Evolutionary conservation across 169 alveolate species (phyloP).

Genomic region (Sarcocystis neurona): DNA sequence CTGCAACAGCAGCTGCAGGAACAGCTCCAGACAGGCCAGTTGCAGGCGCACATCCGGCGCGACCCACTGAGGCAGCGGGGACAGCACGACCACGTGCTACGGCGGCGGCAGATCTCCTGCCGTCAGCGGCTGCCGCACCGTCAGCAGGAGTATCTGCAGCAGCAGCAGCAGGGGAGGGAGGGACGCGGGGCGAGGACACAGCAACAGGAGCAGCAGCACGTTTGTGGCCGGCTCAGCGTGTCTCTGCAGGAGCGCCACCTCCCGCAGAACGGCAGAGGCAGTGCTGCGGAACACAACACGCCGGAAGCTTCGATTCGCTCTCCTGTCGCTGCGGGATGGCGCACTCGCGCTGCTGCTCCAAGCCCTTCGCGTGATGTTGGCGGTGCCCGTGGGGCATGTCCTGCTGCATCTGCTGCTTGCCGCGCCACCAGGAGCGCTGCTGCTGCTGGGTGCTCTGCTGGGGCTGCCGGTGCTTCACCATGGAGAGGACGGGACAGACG

Average conservation of each 20-base stretch:
- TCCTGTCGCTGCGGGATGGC: not conserved
- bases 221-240: not conserved
- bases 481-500: no score
- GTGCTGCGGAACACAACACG: no score
- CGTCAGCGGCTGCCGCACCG: constrained; percentile 48
- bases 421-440: not conserved
- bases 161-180: constrained; percentile 68
- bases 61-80: no score
- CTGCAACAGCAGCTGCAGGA: no score
- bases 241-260: not conserved
- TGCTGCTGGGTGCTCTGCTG: not conserved
- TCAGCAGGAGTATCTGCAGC: constrained; percentile 73
- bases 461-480: no score
- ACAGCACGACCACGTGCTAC: no score
- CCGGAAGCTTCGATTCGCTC: no score
- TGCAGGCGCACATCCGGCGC: no score
- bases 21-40: no score
- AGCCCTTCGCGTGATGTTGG: not conserved
- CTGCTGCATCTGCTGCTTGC: not conserved
- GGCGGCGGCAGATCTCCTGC: constrained; percentile 74
- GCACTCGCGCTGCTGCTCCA: not conserved
- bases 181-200: constrained; percentile 20
- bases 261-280: no score
- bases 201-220: not conserved
- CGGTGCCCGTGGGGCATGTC: not conserved